Percentiles rank a stretch among this genome's conserved stretches.
Conservation (phyloP, 495 filamentous ascomycete genomes). For the Podospora tetraspora region DNA sequence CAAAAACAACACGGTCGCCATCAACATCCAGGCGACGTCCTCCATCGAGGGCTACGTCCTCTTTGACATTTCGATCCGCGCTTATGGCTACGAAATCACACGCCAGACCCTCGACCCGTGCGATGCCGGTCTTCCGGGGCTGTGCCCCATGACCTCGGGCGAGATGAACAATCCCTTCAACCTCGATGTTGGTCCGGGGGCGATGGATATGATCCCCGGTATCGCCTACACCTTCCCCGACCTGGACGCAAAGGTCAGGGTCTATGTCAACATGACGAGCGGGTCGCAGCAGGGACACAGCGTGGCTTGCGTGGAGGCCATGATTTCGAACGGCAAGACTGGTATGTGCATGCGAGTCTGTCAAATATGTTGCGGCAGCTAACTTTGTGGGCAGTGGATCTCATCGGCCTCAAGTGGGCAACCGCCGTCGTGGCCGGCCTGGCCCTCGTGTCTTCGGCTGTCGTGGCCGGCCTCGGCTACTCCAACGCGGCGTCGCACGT, state of each 20-base stretch:
- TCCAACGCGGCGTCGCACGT: constrained; percentile 97
- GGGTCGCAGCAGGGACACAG: constrained; percentile 42
- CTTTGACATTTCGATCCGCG: constrained; percentile 46
- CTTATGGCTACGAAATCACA: constrained; percentile 55
- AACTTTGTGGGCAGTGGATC: constrained; percentile 51
- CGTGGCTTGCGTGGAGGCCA: constrained; percentile 84
- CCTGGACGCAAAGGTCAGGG: constrained; percentile 78
- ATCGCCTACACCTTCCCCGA: constrained; percentile 91
- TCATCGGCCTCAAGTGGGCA: constrained; percentile 81
- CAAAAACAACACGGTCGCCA: constrained; percentile 60
- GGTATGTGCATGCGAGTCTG: background rate
- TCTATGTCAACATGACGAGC: constrained; percentile 67
- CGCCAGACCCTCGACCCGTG: constrained; percentile 75
- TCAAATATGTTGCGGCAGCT: background rate
- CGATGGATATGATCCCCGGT: constrained; percentile 63
- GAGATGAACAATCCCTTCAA: constrained; percentile 71
- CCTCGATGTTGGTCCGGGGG: constrained; percentile 51
- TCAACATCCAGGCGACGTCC: constrained; percentile 79
- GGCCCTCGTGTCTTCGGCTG: constrained; percentile 74
- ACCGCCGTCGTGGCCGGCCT: constrained; percentile 82
- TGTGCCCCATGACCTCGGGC: constrained; percentile 92
- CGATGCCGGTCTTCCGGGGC: constrained; percentile 58
- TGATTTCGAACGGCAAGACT: constrained; percentile 87
- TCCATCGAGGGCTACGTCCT: constrained; percentile 79
- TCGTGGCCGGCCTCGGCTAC: constrained; percentile 76